Evolutionary conservation across 768 basidiomycete genomes (phyloP), one percentile per base, ranked within the genome.

Genomic region (Termitomyces sp.): DNA sequence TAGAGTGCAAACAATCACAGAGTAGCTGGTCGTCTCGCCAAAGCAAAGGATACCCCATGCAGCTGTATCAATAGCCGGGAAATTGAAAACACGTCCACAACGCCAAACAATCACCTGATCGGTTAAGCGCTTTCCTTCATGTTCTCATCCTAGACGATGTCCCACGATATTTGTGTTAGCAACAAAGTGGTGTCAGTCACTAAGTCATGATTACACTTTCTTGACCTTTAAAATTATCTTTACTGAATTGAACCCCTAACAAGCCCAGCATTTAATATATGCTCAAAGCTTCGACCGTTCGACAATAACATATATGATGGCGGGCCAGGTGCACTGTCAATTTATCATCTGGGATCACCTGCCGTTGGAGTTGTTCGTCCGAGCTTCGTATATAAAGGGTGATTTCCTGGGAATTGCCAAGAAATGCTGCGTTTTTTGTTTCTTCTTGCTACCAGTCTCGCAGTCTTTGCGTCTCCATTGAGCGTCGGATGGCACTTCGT

Each of bases 401-500:
- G 21, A 5, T 17, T n/a, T 19, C 17, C 5, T 23, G n/a, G 35
- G n/a, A 2, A 23, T 40, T 3, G 25, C 23, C 19, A 41, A 48
- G 46, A 32, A 28, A 55, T 55, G 54, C 16, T 46, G 19, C 4
- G 4, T 23, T 14, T 42, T 30, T 5, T 41, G 14, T 14, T 30
- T 30, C 10, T 48, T n/a, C 27, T 55, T 34, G 14, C 5, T 17
- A 17, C 17, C 4, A 27, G 17, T 30, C 54, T 55, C 10, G 16
- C 17, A n/a, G 32, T 44, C 19, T 39, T 52, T 30, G 59, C 61
- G 17, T 60, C 52, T 21, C 56, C 55, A 10, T 57, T 40, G 9
- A 44, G 42, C 39, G 40, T 55, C 9, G 59, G 57, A 11, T 68
- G 68, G 68, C 27, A 64, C 39, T 67, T 68, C 25, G 56, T 66